Base-by-base conservation (phyloP, 345 rosid genomes). In the Gossypium stocksii region DNA sequence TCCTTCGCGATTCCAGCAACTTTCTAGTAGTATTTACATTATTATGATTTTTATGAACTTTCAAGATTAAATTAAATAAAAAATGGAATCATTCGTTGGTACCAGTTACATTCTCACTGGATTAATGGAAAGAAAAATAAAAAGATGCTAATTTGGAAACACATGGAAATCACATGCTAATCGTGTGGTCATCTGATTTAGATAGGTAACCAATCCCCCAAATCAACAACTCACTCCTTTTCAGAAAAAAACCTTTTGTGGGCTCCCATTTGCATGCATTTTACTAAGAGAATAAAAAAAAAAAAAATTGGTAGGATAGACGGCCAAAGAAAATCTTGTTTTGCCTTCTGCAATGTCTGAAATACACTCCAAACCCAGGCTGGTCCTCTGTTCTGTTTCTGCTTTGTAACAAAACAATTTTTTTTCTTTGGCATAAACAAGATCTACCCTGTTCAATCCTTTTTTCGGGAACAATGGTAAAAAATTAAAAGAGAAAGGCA, bases 351-450 rank as follows among this genome's bases (percentile, higher is more conserved):
- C 41, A 34, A 4, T 34, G 51, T 41, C 69, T n/a, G 16, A 46
- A 17, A 64, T 34, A 34, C 15, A 8, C 49, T 41, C 20, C 22
- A 48, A 48, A 67, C 22, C 34, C 71, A 46, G 25, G 41, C 71
- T 48, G 71, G 57, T 67, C 57, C 43, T 43, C 20, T 41, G 49
- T 41, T 48, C 56, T 46, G 71, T 45, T n/a, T 67, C 38, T 48
- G 43, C 71, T 22, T 23, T 23, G 56, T 14, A 25, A 48, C 41
- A 4, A 34, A 34, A 34, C 41, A 34, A 6, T 0, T 5, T 5
- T 34, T 34, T 34, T 34, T 34, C 41, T 34, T 34, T 5, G 5
- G 41, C 41, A 34, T 41, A 23, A 66, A 45, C 12, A 45, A 46
- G 10, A 5, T 67, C 20, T 23, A 23, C 38, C 71, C 71, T 54